phyloP scores from a whole-genome alignment of 73 alveolate genomes.

The Stentor coeruleus region DNA sequence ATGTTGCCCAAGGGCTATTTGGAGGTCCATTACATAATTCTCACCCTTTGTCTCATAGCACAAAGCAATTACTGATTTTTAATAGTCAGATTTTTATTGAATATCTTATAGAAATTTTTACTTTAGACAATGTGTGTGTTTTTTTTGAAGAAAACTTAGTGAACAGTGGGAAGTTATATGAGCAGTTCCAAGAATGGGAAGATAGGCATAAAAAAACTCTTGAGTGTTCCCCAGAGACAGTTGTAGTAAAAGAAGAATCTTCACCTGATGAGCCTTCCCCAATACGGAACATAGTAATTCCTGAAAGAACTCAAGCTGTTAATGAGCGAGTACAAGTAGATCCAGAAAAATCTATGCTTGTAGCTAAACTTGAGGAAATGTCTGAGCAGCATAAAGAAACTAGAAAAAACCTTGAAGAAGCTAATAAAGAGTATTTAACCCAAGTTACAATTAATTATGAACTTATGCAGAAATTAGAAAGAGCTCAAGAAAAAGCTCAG shows the following conservation, averaged over 20 bases:
- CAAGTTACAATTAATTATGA: not conserved
- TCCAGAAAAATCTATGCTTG: not conserved
- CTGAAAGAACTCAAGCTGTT: not conserved
- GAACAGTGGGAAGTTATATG: not conserved
- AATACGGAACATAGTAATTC: not conserved
- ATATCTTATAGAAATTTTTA: not conserved
- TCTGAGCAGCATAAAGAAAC: not conserved
- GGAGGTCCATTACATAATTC: slow-evolving; percentile 14
- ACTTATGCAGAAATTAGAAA: slow-evolving; percentile 8
- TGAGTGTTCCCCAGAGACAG: not conserved
- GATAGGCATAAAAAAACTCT: not conserved
- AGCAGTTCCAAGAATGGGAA: not conserved
- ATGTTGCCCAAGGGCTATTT: not conserved
- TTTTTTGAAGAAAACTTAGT: not conserved
- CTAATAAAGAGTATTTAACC: slow-evolving; percentile 1
- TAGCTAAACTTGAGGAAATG: not conserved
- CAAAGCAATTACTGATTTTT: not conserved
- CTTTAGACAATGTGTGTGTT: not conserved
- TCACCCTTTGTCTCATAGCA: slow-evolving; percentile 10
- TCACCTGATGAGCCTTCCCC: not conserved
- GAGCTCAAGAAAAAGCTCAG: not conserved
- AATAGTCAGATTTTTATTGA: not conserved
- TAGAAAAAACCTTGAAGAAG: slow-evolving; percentile 13
- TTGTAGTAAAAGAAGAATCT: not conserved
- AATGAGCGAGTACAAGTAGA: not conserved